phyloP scores from a whole-genome alignment of 1,284 basidiomycete genomes.

The Pascua sp. region DNA sequence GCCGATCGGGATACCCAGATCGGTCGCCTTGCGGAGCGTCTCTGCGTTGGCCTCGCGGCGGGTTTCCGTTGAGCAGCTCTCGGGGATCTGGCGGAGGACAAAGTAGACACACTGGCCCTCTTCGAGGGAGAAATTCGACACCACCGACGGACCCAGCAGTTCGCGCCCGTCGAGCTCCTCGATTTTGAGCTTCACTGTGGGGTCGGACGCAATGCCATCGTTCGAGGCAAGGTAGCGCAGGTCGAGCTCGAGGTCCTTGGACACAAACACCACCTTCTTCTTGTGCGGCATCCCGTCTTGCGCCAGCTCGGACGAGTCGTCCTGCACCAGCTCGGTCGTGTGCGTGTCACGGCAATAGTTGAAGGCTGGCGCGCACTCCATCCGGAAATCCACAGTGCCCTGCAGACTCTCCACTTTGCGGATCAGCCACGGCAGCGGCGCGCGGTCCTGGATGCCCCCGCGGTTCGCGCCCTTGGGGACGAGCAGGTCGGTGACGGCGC shows the following conservation, averaged over 20 bases:
- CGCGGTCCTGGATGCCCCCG: conserved; percentile 27
- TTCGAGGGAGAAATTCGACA: conserved; percentile 56
- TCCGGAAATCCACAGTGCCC: conserved; percentile 66
- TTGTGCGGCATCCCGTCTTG: conserved; percentile 40
- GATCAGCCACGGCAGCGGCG: conserved; percentile 73
- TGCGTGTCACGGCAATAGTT: conserved; percentile 79
- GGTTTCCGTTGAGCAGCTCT: conserved; percentile 3
- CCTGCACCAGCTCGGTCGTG: conserved; percentile 55
- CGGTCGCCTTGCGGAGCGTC: background rate
- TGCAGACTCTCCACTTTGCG: conserved; percentile 81
- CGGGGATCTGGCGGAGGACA: conserved; percentile 59
- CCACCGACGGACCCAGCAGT: conserved; percentile 37
- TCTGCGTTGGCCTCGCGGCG: background rate
- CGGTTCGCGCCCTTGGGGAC: conserved; percentile 42
- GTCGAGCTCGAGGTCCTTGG: conserved; percentile 63
- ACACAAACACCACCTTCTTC: conserved; percentile 67
- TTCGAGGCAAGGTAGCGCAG: conserved; percentile 60
- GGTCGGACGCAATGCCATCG: conserved; percentile 51
- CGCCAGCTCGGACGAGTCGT: conserved; percentile 52
- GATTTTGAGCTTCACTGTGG: conserved; percentile 57
- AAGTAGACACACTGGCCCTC: conserved; percentile 87
- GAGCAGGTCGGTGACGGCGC: conserved; percentile 62
- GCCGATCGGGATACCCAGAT: conserved; percentile 55
- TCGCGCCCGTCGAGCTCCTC: conserved; percentile 44
- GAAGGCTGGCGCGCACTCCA: conserved; percentile 90